These are phyloP conservation scores for Neoarthrinium moseri DNA, from an alignment of 2,329 filamentous ascomycete genomes.

Conservation along the genomic window DNA sequence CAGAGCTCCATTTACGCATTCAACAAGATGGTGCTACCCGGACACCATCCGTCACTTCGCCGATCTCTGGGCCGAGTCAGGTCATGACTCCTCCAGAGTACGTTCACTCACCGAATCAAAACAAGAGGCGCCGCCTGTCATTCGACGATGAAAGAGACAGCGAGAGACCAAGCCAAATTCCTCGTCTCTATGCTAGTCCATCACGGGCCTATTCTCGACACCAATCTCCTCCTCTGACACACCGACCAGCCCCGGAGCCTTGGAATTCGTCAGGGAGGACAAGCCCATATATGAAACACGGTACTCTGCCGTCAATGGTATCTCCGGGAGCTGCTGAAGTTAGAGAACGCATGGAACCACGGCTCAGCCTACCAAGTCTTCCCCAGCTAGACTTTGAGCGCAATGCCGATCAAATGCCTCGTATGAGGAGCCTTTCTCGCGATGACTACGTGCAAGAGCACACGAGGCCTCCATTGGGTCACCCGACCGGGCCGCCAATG, in stretches of 20 bases:
- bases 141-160: constrained; percentile 38
- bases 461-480: constrained; percentile 19
- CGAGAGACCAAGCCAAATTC: constrained; percentile 42
- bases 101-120: constrained; percentile 45
- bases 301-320: constrained; percentile 27
- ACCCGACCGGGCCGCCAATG: constrained; percentile 23
- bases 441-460: constrained; percentile 34
- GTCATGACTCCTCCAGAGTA: constrained; percentile 44
- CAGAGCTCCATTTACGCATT: constrained; percentile 39
- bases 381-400: constrained; percentile 38
- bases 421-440: constrained; percentile 28
- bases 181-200: constrained; percentile 43
- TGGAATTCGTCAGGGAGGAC: constrained; percentile 33
- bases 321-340: constrained; percentile 30
- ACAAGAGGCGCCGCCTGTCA: constrained; percentile 47
- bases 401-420: constrained; percentile 27
- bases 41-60: constrained; percentile 32
- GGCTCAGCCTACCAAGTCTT: constrained; percentile 39
- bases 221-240: constrained; percentile 32
- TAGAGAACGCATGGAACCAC: constrained; percentile 33
- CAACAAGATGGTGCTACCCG: constrained; percentile 30
- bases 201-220: constrained; percentile 24
- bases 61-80: constrained; percentile 26
- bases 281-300: constrained; percentile 33
- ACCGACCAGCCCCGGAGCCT: constrained; percentile 27